Evolutionary conservation across 306 rosid genomes (phyloP), one percentile per base, ranked within the genome.

Genomic region (Castanea mollissima): DNA sequence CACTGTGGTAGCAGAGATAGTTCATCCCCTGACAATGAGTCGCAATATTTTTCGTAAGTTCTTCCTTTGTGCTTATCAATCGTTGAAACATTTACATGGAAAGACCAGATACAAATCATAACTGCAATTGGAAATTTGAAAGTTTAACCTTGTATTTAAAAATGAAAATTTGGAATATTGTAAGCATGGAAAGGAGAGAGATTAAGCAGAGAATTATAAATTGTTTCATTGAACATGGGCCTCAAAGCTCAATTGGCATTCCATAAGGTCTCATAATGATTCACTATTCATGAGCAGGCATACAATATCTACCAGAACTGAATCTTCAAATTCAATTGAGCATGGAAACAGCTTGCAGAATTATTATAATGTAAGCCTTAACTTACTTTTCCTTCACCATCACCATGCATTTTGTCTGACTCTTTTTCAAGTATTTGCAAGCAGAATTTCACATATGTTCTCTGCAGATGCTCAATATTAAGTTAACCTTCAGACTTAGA

Each of bases 41-140:
- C 86, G 20, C 54, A 76, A 51, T 34, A 62, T 55, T 81, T 80
- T 71, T 29, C 78, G 94, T 88, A 87, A 90, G 97, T 77, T 52
- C 78, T 41, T 71, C 75, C 62, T 73, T 74, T 78, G 14, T 80
- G 57, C 71, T 57, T 74, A 41, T 72, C 63, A 10, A 49, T 49
- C 54, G 12, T 49, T 49, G 54, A 73, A 68, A 78, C 55, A 18
- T 67, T 67, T 18, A 34, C 51, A 8, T 12, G 25, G 25, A 34
- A 34, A 67, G 38, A 9, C 15, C 71, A 67, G 35, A 67, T 19
- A 67, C 51, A 67, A 34, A 14, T 67, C 25, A 32, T 32, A 35
- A 16, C 51, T 67, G 71, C 51, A 67, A 67, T 23, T 67, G 5
- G 49, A 35, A 11, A 67, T 67, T 67, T 67, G 51, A 8, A 32